Percentiles rank a stretch among this genome's conserved stretches.
phyloP scores from a whole-genome alignment of 257 asterid species.

The Apocynum venetum region DNA sequence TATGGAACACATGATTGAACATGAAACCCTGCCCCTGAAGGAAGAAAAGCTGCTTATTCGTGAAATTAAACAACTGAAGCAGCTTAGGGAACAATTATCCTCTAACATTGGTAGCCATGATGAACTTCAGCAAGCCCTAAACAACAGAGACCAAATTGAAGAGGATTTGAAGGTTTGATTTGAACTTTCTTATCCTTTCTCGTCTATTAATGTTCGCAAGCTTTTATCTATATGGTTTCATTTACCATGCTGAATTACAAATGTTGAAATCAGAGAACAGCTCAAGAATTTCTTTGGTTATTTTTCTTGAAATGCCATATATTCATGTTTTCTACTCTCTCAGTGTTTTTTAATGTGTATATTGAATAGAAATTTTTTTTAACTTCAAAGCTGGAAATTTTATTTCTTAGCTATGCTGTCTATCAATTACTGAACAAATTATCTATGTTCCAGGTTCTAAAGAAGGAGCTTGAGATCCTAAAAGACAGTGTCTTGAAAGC shows the following conservation, averaged over 20 bases:
- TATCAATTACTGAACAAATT: constrained; percentile 5
- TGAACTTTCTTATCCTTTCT: not conserved
- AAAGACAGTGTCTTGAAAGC: constrained; percentile 56
- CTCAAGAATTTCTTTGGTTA: not conserved
- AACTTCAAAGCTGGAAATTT: not conserved
- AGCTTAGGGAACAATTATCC: constrained; percentile 78
- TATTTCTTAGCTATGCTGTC: not conserved
- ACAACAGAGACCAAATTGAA: constrained; percentile 67
- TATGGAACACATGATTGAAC: constrained; percentile 75
- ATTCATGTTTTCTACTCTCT: not conserved
- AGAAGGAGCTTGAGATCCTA: constrained; percentile 74
- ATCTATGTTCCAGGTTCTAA: constrained; percentile 42
- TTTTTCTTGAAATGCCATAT: not conserved
- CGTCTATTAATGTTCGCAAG: not conserved
- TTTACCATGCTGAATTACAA: not conserved
- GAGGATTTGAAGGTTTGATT: constrained; percentile 65
- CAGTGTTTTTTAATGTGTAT: not conserved
- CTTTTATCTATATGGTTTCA: not conserved
- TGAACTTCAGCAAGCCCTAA: constrained; percentile 85
- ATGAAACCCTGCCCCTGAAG: constrained; percentile 77
- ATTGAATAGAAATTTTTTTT: not conserved
- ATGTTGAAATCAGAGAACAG: not conserved
- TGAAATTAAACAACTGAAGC: constrained; percentile 88
- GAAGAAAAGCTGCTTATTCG: constrained; percentile 83
- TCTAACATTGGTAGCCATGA: constrained; percentile 77